A percentile compares a stretch with the other conserved stretches of the same genome.
Evolutionary conservation across 192 early-diverging fungal genomes (phyloP).

Genomic region (Umbelopsis sp.): DNA sequence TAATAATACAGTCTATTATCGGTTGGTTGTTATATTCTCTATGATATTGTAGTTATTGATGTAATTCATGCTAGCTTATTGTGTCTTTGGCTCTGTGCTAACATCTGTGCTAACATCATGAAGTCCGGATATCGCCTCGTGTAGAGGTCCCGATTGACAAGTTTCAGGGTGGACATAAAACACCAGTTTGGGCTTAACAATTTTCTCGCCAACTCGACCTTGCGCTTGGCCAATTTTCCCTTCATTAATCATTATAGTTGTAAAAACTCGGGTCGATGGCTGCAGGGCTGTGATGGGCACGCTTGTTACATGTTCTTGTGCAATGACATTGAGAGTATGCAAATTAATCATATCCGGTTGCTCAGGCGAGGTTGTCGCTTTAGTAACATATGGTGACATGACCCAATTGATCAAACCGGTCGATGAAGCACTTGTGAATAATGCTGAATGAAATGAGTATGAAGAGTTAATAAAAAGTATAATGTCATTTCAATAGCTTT

Average conservation of each 20-base stretch:
- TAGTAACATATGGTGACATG: constrained; percentile 59
- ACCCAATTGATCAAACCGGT: constrained; percentile 63
- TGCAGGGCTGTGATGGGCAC: constrained; percentile 50
- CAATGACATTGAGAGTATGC: constrained; percentile 43
- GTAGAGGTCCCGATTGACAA: constrained; percentile 42
- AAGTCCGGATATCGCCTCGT: background rate
- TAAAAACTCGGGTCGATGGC: constrained; percentile 57
- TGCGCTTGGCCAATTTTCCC: constrained; percentile 28
- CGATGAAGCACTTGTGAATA: constrained; percentile 57
- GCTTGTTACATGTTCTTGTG: constrained; percentile 52
- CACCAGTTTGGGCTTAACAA: constrained; percentile 42
- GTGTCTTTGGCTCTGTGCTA: background rate
- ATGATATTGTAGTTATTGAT: no score
- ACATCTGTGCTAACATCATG: no score
- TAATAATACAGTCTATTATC: no score
- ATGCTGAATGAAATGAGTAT: constrained; percentile 27
- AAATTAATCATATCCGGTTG: constrained; percentile 27
- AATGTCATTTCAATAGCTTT: background rate
- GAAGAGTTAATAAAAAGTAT: background rate
- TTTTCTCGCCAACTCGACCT: constrained; percentile 38
- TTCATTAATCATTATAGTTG: constrained; percentile 50
- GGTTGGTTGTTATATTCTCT: no score
- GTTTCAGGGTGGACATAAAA: constrained; percentile 54
- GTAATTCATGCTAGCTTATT: no score
- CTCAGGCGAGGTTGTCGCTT: constrained; percentile 40